Evolutionary conservation across 202 grass and related monocot genomes (phyloP).

Genomic region (Dendrocalamus latiflorus): DNA sequence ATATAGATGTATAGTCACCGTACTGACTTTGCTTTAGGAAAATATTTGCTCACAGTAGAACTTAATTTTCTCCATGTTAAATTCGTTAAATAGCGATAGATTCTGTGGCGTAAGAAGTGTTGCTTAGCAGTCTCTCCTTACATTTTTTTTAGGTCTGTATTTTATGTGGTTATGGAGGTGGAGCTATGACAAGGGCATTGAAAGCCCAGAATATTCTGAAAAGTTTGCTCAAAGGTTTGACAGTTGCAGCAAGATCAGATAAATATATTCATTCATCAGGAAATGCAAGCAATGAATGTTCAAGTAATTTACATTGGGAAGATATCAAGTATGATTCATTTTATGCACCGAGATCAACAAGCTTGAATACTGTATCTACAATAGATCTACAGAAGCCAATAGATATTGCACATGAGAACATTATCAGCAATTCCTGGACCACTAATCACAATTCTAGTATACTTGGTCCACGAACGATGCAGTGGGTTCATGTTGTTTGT

Average conservation of each 20-base stretch:
- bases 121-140: neutral
- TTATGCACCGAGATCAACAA: constrained; percentile 16
- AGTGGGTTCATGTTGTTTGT: constrained; percentile 97
- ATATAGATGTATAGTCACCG: neutral
- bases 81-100: neutral
- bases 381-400: constrained; percentile 22
- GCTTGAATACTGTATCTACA: constrained; percentile 16
- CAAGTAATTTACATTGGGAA: constrained; percentile 25
- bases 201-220: constrained; percentile 66
- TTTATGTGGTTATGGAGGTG: constrained; percentile 84
- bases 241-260: constrained; percentile 18
- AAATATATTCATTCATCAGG: constrained; percentile 30
- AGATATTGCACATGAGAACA: constrained; percentile 7
- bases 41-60: neutral
- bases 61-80: constrained; percentile 9
- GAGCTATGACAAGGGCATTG: constrained; percentile 86
- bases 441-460: constrained; percentile 33
- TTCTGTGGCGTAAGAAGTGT: neutral
- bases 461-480: constrained; percentile 32
- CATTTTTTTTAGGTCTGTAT: constrained; percentile 60
- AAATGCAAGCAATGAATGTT: constrained; percentile 18
- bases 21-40: neutral
- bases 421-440: constrained; percentile 21
- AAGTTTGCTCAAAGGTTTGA: constrained; percentile 54
- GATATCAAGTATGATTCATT: constrained; percentile 21